Percentiles rank a stretch among this genome's conserved stretches.
Evolutionary conservation across 345 rosid species (phyloP).

Genomic region (Brassica nigra): DNA sequence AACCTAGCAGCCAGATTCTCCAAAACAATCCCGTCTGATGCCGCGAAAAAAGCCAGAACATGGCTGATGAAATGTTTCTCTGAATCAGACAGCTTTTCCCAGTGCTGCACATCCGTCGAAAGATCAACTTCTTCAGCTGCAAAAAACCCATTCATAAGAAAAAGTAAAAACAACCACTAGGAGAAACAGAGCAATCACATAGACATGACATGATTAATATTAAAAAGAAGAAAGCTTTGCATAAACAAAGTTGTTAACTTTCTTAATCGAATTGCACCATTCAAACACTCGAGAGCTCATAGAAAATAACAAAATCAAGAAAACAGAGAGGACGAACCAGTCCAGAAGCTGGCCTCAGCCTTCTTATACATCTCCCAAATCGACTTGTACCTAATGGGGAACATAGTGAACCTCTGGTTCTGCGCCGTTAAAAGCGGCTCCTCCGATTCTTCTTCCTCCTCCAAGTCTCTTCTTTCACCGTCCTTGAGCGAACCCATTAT

Average conservation of each 20-base stretch:
- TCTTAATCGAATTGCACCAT: background rate
- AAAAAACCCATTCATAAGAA: slow-evolving; percentile 28
- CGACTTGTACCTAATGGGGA: slow-evolving; percentile 67
- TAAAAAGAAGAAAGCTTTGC: background rate
- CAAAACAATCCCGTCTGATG: slow-evolving; percentile 92
- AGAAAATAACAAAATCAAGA: background rate
- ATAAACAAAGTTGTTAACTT: background rate
- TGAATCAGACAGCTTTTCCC: slow-evolving; percentile 60
- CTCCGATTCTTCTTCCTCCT: slow-evolving; percentile 18
- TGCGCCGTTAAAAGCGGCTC: slow-evolving; percentile 74
- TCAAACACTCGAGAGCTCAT: background rate
- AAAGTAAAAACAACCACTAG: background rate
- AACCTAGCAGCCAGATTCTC: slow-evolving; percentile 91
- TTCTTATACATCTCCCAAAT: slow-evolving; percentile 99
- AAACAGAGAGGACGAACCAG: slow-evolving; percentile 46
- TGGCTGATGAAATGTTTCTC: slow-evolving; percentile 86
- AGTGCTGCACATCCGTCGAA: slow-evolving; percentile 76
- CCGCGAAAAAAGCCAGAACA: slow-evolving; percentile 84
- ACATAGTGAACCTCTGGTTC: slow-evolving; percentile 89
- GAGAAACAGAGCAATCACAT: slow-evolving; percentile 14
- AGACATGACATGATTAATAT: background rate
- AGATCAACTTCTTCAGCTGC: slow-evolving; percentile 97
- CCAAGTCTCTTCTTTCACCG: slow-evolving; percentile 16
- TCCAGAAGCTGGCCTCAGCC: slow-evolving; percentile 95
- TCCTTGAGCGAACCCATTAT: slow-evolving; percentile 35